Evolutionary conservation across 495 filamentous ascomycete genomes (phyloP), one percentile per base, ranked within the genome.

Genomic region (Collariella sp.): DNA sequence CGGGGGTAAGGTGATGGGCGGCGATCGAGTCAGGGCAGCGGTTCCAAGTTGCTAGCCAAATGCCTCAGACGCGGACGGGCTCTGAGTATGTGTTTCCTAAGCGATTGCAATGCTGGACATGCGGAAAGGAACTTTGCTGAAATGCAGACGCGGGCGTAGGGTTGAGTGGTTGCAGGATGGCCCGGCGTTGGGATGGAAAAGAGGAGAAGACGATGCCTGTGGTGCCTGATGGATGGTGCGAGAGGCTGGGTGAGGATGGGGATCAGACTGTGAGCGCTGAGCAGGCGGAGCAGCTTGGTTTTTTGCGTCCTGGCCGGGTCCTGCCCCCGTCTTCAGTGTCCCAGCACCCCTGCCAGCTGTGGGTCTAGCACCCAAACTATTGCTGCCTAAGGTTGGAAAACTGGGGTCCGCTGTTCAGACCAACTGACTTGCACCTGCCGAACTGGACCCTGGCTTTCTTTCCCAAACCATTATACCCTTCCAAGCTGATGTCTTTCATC

Each of bases 231-330:
- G 54, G 55, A 46, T 60, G 51, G 58, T 56, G 53, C 45, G 56
- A 65, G 62, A 67, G 65, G 65, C 65, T 67, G 65, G 64, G 60
- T 61, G 50, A n/a, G n/a, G 50, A 52, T 52, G 52, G 52, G 54
- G 47, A 45, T 61, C 56, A 33, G 56, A 62, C 26, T 31, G n/a
- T n/a, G n/a, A n/a, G n/a, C n/a, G n/a, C 55, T 35, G 40, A 57
- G 62, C 57, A 55, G 55, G 60, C 58, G 57, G 57, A 62, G 42
- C 56, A 55, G 54, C 52, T 60, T 57, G 54, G 43, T 62, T 65
- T 65, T 64, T 61, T 50, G 47, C 35, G 47, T 36, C 33, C 16
- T n/a, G 60, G 56, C 18, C 48, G 45, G 51, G 41, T 50, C n/a
- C n/a, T 31, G 41, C 23, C 55, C 48, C 61, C 46, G 50, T 55